These are phyloP conservation scores for Populus euphratica DNA, from an alignment of 345 rosid species.

Conservation along the genomic window DNA sequence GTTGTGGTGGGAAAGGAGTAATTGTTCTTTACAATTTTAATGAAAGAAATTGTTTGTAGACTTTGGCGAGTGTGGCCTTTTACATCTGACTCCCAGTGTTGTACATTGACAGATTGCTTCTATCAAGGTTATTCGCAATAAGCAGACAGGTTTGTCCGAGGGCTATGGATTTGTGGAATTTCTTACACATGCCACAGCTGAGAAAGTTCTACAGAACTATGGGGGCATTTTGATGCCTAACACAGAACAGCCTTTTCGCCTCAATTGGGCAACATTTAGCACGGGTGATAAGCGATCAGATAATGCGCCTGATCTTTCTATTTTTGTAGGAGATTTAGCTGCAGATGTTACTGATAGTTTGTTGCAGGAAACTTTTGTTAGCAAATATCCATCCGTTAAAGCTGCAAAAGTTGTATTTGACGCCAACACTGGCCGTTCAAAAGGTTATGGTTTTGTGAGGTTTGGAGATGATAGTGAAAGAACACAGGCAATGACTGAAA, in stretches of 20 bases:
- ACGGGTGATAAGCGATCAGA: slow-evolving; percentile 83
- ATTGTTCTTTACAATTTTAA: neutral
- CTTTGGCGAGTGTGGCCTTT: neutral
- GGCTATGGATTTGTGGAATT: slow-evolving; percentile 97
- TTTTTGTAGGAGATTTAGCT: slow-evolving; percentile 94
- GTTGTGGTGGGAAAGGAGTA: neutral
- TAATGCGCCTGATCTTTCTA: slow-evolving; percentile 83
- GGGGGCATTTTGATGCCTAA: slow-evolving; percentile 66
- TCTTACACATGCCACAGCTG: slow-evolving; percentile 72
- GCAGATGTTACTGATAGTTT: slow-evolving; percentile 82
- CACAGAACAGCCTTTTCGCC: slow-evolving; percentile 83
- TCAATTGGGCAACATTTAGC: slow-evolving; percentile 97
- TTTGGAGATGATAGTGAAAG: slow-evolving; percentile 86
- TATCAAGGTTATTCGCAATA: slow-evolving; percentile 87
- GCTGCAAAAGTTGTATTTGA: slow-evolving; percentile 90
- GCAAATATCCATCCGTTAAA: slow-evolving; percentile 77
- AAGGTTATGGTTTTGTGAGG: slow-evolving; percentile 97
- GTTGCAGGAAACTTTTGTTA: slow-evolving; percentile 68
- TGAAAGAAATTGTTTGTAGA: neutral
- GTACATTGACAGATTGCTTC: slow-evolving; percentile 58
- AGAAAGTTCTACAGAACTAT: slow-evolving; percentile 73
- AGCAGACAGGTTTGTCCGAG: slow-evolving; percentile 79
- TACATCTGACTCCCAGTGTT: neutral
- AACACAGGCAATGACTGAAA: slow-evolving; percentile 81
- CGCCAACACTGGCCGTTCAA: slow-evolving; percentile 91